A percentile compares a stretch with the other conserved stretches of the same genome.
Evolutionary conservation across 164 flowering plant genomes (phyloP).

Genomic region (Stephania japonica): DNA sequence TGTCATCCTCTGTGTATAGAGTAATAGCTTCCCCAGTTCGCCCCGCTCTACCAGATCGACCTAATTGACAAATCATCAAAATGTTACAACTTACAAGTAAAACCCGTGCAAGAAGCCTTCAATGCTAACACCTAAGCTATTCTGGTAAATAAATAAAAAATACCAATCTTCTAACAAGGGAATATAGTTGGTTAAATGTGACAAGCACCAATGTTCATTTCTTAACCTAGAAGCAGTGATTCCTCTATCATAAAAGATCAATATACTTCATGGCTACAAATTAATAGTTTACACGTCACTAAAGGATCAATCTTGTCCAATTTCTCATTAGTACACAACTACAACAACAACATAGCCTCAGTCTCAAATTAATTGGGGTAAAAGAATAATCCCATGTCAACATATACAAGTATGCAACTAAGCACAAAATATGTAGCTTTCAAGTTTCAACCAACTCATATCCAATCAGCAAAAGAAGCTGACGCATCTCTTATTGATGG

Average conservation of each 20-base stretch:
- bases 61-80: constrained; percentile 29
- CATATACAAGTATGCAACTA: too few species aligned
- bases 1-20: constrained; percentile 74
- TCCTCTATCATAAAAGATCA: background rate
- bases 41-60: constrained; percentile 94
- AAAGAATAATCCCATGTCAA: too few species aligned
- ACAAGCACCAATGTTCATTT: background rate
- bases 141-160: background rate
- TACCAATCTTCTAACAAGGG: background rate
- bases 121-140: background rate
- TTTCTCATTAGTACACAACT: background rate
- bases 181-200: background rate
- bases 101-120: background rate
- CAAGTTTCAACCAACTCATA: background rate
- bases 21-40: constrained; percentile 87
- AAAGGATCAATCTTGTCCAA: background rate
- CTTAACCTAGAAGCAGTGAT: background rate
- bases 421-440: background rate
- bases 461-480: background rate
- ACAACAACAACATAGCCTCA: too few species aligned
- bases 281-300: background rate
- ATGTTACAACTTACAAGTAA: background rate
- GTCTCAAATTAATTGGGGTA: too few species aligned
- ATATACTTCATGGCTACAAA: background rate
- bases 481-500: background rate